Evolutionary conservation across 2,329 filamentous ascomycete genomes (phyloP), one percentile per base, ranked within the genome.

Genomic region (Dothiorella sarmentorum): DNA sequence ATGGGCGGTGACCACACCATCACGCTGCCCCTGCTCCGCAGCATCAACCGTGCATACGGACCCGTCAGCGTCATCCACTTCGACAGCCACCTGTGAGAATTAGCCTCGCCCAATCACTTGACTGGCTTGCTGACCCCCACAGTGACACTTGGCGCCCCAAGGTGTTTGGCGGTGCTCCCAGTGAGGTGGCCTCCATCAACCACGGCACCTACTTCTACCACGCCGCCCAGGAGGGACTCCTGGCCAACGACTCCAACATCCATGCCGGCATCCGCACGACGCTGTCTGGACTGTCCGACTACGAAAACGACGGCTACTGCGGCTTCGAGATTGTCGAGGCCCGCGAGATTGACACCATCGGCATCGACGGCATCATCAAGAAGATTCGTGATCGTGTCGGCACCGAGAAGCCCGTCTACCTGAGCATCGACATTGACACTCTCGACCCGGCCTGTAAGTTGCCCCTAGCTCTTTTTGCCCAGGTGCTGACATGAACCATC

Each of bases 181-280:
- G 84, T 26, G 82, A 91, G 61, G 83, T 86, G 37, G 90, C 90
- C 18, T 81, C 81, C 63, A 86, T 95, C 76, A 95, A 94, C 75
- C 89, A 94, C 75, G 90, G 90, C 40, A 94, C 90, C 1, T 94
- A 94, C 77, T 95, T 95, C 76, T 94, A 87, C 75, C 89, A 93
- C 70, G 90, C 90, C 0, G 76, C 87, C 0, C 83, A 86, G 74
- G 89, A 94, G 70, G 90, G 90, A 2, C 78, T 94, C 15, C 78
- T 95, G 18, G 81, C 81, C 62, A 95, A 94, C 69, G 88, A 94
- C 76, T 88, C 84, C 64, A 93, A 91, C 75, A 91, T 95, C 73
- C 90, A 95, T 71, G 90, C 89, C 15, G 90, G 90, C 37, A 94
- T 95, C 71, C 85, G 90, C 58, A 94, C 90, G 0, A 94, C 89